Percentiles rank a stretch among this genome's conserved stretches.
phyloP scores from a whole-genome alignment of 495 filamentous ascomycete species.

The Neurospora tetraspora region DNA sequence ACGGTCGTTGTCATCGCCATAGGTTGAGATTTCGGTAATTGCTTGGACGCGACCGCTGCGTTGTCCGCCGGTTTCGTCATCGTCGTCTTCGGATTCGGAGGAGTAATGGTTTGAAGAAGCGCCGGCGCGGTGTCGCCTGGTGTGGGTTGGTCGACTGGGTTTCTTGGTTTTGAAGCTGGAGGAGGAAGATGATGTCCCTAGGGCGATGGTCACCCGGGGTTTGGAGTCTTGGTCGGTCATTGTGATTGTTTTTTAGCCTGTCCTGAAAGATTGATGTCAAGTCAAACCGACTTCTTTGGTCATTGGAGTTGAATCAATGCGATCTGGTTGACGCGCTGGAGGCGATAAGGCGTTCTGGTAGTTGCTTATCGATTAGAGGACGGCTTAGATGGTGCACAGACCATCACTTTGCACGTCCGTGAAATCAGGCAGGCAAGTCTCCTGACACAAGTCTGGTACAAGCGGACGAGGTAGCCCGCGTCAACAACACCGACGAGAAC shows the following conservation, averaged over 20 bases:
- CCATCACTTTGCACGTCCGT: background rate
- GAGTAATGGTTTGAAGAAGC: background rate
- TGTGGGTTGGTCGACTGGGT: background rate
- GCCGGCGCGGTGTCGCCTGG: background rate
- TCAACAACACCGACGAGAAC: background rate
- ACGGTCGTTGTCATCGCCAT: background rate
- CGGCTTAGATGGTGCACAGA: background rate
- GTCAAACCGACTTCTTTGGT: background rate
- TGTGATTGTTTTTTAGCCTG: background rate
- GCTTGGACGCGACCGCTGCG: background rate
- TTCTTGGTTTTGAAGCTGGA: background rate
- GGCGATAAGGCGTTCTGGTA: background rate
- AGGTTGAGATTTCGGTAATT: background rate
- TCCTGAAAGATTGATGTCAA: background rate
- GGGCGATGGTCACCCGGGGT: constrained; percentile 5
- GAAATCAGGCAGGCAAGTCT: background rate
- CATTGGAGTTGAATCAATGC: background rate
- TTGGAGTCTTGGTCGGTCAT: background rate
- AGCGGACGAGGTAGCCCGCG: background rate
- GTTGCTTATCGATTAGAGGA: background rate
- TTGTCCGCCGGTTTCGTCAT: background rate
- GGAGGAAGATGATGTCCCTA: background rate
- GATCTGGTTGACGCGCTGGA: background rate
- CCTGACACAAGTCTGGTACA: background rate
- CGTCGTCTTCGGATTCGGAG: constrained; percentile 10